Percentiles rank a stretch among this genome's conserved stretches.
phyloP scores from a whole-genome alignment of 2,329 filamentous ascomycete genomes.

The Paraphaeosphaeria minitans region DNA sequence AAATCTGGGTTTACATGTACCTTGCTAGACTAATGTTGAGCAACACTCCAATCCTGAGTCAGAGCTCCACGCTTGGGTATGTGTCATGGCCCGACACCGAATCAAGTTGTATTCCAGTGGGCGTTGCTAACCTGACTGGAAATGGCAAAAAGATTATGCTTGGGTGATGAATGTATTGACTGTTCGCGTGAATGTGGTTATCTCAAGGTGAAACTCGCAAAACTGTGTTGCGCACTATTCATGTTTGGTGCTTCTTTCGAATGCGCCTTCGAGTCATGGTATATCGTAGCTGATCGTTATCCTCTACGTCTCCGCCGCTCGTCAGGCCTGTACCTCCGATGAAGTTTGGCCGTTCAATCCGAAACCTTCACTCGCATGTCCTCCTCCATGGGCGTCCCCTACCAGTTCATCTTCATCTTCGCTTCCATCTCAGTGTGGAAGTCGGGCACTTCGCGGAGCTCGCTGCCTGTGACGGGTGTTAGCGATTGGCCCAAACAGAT shows the following conservation, averaged over 20 bases:
- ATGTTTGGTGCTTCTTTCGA: neutral
- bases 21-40: too few species aligned
- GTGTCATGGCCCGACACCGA: too few species aligned
- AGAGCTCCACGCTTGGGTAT: too few species aligned
- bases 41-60: too few species aligned
- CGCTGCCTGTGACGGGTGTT: conserved; percentile 58
- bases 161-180: too few species aligned
- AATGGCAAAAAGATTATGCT: too few species aligned
- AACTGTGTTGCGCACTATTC: neutral
- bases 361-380: neutral
- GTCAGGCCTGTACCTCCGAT: neutral
- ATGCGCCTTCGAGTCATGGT: neutral
- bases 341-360: neutral
- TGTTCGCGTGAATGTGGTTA: too few species aligned
- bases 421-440: conserved; percentile 95
- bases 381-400: conserved; percentile 4
- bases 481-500: conserved; percentile 11
- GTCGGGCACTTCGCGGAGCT: conserved; percentile 70
- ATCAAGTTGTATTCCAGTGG: too few species aligned
- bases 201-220: too few species aligned
- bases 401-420: conserved; percentile 78
- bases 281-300: neutral
- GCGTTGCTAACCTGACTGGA: too few species aligned
- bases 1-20: too few species aligned
- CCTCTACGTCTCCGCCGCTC: neutral